Base-by-base conservation (phyloP, 75 land plant species). In the Picea sitchensis region DNA sequence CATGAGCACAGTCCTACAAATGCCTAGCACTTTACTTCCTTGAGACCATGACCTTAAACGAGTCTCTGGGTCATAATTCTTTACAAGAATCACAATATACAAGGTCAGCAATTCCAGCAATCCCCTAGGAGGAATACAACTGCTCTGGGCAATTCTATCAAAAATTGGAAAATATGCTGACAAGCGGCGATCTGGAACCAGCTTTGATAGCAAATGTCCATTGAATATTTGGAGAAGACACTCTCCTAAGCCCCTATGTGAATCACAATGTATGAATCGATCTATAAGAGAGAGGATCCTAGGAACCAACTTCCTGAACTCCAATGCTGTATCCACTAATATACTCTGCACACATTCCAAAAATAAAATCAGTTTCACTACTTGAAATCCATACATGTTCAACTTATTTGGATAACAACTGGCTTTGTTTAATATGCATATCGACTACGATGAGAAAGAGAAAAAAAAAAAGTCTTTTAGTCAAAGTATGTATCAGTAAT, bases 1-100 rank as follows among this genome's bases (percentile, higher is more conserved):
- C 83, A 84, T 90, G 57, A 96, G 82, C 84, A 96, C 79, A 3
- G 90, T 92, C 76, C 98, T 78, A 65, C 99, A 96, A 61, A 94
- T 90, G 13, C 91, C 82, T 36, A 96, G 82, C 38, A 96, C 91
- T 80, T 88, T 91, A 84, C 93, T 96, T 36, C 95, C 99, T 18
- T 84, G 95, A 36, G 88, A 82, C 99, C 99, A 96, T 51, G 88
- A 86, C 67, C 78, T 86, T 58, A 82, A 78, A 18, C 89, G 92
- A 4, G 85, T 77, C 51, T 90, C 91, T 61, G 85, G 88, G 38
- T 84, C 91, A 86, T 88, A 85, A 14, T 85, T 88, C 74, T 86
- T 82, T 5, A 88, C 87, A 75, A 91, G 88, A 76, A 78, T 83
- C 75, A 82, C 59, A 34, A 86, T 80, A 68, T 59, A 94, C 30